Conservation (phyloP, 129 eudicot genomes). For the Tagetes erecta region DNA sequence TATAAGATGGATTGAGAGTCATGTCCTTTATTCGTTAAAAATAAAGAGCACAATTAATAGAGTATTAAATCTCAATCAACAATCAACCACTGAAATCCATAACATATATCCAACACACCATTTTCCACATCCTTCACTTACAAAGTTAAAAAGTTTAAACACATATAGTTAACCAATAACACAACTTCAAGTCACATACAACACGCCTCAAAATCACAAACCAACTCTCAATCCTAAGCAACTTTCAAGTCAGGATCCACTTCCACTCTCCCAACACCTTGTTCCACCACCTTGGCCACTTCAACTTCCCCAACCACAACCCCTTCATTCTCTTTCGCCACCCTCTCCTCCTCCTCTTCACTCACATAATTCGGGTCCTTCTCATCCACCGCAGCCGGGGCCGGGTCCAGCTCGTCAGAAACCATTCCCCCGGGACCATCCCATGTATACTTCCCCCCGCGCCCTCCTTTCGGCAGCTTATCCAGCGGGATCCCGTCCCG, state of each 20-base stretch:
- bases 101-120: no score
- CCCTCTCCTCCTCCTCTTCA: constrained; percentile 48
- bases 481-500: constrained; percentile 45
- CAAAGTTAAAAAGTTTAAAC: no score
- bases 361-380: constrained; percentile 72
- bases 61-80: no score
- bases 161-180: no score
- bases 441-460: constrained; percentile 91
- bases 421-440: constrained; percentile 63
- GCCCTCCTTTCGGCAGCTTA: constrained; percentile 58
- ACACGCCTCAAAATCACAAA: no score
- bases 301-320: constrained; percentile 57
- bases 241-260: constrained; percentile 47
- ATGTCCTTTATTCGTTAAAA: no score
- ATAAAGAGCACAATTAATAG: no score
- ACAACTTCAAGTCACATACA: no score
- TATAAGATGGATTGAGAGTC: no score
- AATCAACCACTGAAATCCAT: no score
- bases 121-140: no score
- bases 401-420: constrained; percentile 38
- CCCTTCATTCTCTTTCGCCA: constrained; percentile 35
- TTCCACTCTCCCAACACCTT: constrained; percentile 56
- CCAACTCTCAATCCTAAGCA: background rate
- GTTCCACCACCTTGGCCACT: constrained; percentile 49
- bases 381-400: constrained; percentile 58